These are phyloP conservation scores for Turritis glabra DNA, from an alignment of 345 rosid species.

Conservation along the genomic window DNA sequence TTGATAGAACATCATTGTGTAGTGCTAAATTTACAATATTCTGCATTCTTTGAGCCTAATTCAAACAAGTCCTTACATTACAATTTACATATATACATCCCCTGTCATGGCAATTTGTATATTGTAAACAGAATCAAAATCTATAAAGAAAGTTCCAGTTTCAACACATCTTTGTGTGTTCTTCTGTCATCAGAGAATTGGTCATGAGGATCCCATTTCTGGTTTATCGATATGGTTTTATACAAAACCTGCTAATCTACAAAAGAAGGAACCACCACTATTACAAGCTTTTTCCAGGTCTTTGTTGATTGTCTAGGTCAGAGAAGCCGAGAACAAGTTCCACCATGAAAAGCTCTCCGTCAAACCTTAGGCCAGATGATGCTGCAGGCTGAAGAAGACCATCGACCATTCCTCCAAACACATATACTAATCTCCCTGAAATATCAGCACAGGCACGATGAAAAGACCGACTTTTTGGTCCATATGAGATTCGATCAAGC, in stretches of 20 bases:
- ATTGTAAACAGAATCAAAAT: conserved; percentile 31
- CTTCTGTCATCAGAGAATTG: background rate
- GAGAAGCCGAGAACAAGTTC: conserved; percentile 56
- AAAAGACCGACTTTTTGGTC: conserved; percentile 69
- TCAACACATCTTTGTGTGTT: background rate
- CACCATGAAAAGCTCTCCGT: conserved; percentile 74
- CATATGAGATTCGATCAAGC: conserved; percentile 53
- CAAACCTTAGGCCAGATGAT: conserved; percentile 60
- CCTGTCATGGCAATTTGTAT: conserved; percentile 24
- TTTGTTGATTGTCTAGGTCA: conserved; percentile 36
- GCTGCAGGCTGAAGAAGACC: conserved; percentile 59
- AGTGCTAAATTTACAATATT: background rate
- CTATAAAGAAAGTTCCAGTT: conserved; percentile 7
- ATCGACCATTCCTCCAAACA: conserved; percentile 93
- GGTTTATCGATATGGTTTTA: conserved; percentile 10
- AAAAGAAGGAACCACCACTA: background rate
- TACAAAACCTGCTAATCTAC: conserved; percentile 13
- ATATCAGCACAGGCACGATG: conserved; percentile 77
- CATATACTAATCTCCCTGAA: conserved; percentile 64
- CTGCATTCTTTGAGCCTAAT: conserved; percentile 4
- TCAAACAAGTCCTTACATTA: conserved; percentile 19
- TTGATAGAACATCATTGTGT: conserved; percentile 1
- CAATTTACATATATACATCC: conserved; percentile 28
- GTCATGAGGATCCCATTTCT: background rate
- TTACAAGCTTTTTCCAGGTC: conserved; percentile 10